Evolutionary conservation across 768 basidiomycete genomes (phyloP), one percentile per base, ranked within the genome.

Genomic region (Hygrophorus russula): DNA sequence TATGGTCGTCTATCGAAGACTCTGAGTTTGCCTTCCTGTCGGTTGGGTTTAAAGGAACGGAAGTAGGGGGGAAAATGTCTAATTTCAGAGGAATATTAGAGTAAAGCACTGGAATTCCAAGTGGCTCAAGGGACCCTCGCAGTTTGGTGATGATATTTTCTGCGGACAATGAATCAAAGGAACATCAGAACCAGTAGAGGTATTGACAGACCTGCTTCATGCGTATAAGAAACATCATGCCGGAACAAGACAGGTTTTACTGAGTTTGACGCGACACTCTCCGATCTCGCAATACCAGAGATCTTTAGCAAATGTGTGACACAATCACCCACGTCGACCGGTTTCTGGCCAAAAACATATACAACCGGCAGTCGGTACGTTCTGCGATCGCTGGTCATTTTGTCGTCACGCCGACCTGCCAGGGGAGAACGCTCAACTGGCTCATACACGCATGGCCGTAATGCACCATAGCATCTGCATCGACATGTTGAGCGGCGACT

Each of bases 371-470:
- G 61, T 12, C 91, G 77, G 17, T 85, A 87, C 9, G 87, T 85
- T 50, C 93, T 96, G 45, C 24, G 37, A 44, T 9, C 29, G 12
- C 36, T 12, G 10, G 9, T 27, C 9, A n/a, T 40, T 14, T 28
- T 18, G 5, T 28, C 14, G 31, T 33, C 15, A 7, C n/a, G 11
- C 41, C 13, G 15, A 42, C 20, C 13, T 11, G 5, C 27, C 36
- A 13, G 44, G 4, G n/a, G 10, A 28, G 15, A 17, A 9, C 15
- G 19, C 20, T 24, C 5, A 32, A 94, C 91, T 81, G 77, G 58
- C 85, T 90, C 68, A 97, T 75, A 59, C 96, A 99, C 0, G 94
- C 92, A 65, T 96, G 87, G 1, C 94, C 94, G 54, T 96, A 97
- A 55, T 99, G 94, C 2, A 99, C 81, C 49, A 96, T 71, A 6